Evolutionary conservation across 2,329 filamentous ascomycete genomes (phyloP), one percentile per base, ranked within the genome.

Genomic region (Sclerotinia minor): DNA sequence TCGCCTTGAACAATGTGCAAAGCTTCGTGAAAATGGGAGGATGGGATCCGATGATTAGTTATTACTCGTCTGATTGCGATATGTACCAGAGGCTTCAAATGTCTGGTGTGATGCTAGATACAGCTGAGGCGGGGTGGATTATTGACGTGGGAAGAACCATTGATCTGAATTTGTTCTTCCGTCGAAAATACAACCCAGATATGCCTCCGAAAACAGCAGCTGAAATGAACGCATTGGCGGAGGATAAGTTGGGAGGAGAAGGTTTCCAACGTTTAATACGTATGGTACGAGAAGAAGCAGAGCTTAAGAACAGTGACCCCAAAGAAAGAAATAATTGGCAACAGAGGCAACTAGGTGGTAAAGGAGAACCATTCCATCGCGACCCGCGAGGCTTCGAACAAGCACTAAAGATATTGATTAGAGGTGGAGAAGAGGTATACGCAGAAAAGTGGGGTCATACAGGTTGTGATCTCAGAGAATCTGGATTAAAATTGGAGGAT

Each of bases 1-100:
- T 87, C 13, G 80, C 83, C 5, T 77, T 86, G 2, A 82, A 86
- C 58, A 61, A 67, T 35, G 32, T 53, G n/a, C 77, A 75, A 21
- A 82, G 83, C 0, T 82, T 82, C 72, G 49, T 70, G 2, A 80
- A 69, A 13, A 26, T 72, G 11, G 80, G 84, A 24, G 82, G 80
- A 0, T 87, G 84, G 84, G 85, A 87, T 72, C 81, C 81, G 0
- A 77, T 83, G 68, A 85, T 87, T 35, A 81, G 83, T 0, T 86
- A 82, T 72, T 86, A 86, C 74, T 79, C 82, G 64, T 83, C 81
- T 45, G 84, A 87, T 72, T 87, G 84, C 75, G 84, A 85, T 72
- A 81, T 83, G 77, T 82, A 84, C 71, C 75, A 77, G 19, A 78
- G 83, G 3, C 71, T 84, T 76, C 74, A 21, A 78, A 77, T 19